phyloP scores from a whole-genome alignment of 2,329 filamentous ascomycete genomes.

The Xylariaceae sp. region DNA sequence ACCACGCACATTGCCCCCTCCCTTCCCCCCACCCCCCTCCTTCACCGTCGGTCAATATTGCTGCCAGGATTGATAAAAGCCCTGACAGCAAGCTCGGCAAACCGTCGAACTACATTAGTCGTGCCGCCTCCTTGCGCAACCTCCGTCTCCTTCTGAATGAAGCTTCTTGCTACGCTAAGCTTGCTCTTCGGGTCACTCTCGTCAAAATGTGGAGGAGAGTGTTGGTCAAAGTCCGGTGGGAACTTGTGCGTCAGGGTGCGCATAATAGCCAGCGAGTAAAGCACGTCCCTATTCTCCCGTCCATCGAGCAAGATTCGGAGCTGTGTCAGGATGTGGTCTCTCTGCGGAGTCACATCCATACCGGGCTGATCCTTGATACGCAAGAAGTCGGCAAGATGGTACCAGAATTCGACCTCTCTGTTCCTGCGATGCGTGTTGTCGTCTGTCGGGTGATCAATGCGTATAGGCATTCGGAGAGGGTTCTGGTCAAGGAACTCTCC shows the following conservation, averaged over 20 bases:
- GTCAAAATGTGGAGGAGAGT: conserved; percentile 58
- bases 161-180: conserved; percentile 66
- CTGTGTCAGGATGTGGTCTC: conserved; percentile 63
- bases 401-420: conserved; percentile 79
- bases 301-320: conserved; percentile 73
- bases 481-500: conserved; percentile 64
- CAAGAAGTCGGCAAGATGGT: conserved; percentile 69
- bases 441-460: conserved; percentile 48
- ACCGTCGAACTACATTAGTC: conserved; percentile 68
- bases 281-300: conserved; percentile 82
- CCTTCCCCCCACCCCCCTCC: neutral
- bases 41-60: conserved; percentile 38
- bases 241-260: conserved; percentile 69
- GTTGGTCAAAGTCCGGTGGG: conserved; percentile 55
- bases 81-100: conserved; percentile 64
- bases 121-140: conserved; percentile 58
- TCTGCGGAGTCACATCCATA: conserved; percentile 48
- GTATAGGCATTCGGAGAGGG: conserved; percentile 50
- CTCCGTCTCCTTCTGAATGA: conserved; percentile 63
- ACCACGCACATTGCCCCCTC: too few species aligned
- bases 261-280: conserved; percentile 83
- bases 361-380: conserved; percentile 57
- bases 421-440: conserved; percentile 53
- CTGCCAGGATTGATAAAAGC: conserved; percentile 56
- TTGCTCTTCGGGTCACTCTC: conserved; percentile 66